Evolutionary conservation across 768 basidiomycete species (phyloP), one percentile per base, ranked within the genome.

Genomic region (Pleurotus platypus): DNA sequence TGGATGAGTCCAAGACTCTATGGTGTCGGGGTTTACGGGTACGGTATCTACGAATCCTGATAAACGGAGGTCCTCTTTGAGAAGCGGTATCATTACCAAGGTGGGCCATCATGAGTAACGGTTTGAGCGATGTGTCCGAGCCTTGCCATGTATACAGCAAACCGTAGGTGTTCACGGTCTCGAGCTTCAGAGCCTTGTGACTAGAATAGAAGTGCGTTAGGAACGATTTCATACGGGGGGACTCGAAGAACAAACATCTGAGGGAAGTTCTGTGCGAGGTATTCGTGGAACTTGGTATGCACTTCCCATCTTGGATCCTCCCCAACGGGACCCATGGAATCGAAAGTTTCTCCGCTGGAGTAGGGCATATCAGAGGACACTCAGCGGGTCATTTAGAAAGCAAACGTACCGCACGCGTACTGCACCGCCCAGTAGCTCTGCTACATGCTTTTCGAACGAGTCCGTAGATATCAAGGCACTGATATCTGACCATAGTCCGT

Each of bases 91-190:
- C 7, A 16, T 16, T 22, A 81, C 85, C 86, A 74, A 86, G 84
- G 64, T 89, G 87, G 2, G 79, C 86, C 13, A 81, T 77, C 45
- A 89, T 67, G 12, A 92, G 72, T 13, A 91, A 62, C 0, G 91
- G 90, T 66, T 89, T 88, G 18, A 89, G 74, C 0, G 75, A 70
- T 11, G 67, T 58, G 61, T 89, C 77, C 3, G 79, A 77, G 2
- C 90, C 90, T 55, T 78, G 72, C 89, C 90, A 92, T 46, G 83
- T 79, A 65, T 82, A 89, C 4, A 90, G 67, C n/a, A 92, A 75
- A 0, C 82, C 90, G 62, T 88, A 89, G 0, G 83, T 88, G 67
- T 92, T 91, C 62, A 93, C 82, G 61, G 83, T 85, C 9, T 84
- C 84, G 58, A 87, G 75, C 35, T 76, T 66, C 45, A 92, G 75